These are phyloP conservation scores for Leptodermis oblonga DNA, from an alignment of 257 asterid genomes.

Conservation along the genomic window DNA sequence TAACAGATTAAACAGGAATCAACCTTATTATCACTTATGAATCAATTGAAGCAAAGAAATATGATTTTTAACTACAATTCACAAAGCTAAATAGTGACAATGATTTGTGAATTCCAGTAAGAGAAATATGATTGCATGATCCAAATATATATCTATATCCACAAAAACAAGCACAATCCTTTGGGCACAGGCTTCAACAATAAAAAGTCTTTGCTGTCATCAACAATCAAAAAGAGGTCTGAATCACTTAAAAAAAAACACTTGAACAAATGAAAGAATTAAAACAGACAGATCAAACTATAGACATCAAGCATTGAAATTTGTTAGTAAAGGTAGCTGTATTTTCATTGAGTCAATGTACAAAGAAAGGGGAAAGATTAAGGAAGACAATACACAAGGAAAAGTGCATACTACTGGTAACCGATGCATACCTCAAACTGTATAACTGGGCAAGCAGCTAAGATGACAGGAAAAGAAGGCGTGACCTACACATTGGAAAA, in stretches of 20 bases:
- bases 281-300: background rate
- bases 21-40: background rate
- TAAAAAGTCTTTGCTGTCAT: background rate
- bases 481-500: constrained; percentile 60
- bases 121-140: background rate
- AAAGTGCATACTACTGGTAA: constrained; percentile 1
- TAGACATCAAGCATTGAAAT: background rate
- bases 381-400: background rate
- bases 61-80: background rate
- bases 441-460: constrained; percentile 70
- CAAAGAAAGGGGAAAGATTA: background rate
- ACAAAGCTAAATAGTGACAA: background rate
- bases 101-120: background rate
- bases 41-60: background rate
- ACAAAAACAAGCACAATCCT: background rate
- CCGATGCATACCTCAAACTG: constrained; percentile 75
- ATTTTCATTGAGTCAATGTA: background rate
- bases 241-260: background rate
- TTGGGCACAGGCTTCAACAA: background rate
- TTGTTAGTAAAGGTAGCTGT: background rate
- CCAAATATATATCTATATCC: background rate
- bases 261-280: background rate
- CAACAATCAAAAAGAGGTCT: background rate
- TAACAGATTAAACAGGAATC: background rate
- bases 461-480: constrained; percentile 69